Conservation (phyloP, 208 protist genomes). For the Jaenimonas drosophilae region DNA sequence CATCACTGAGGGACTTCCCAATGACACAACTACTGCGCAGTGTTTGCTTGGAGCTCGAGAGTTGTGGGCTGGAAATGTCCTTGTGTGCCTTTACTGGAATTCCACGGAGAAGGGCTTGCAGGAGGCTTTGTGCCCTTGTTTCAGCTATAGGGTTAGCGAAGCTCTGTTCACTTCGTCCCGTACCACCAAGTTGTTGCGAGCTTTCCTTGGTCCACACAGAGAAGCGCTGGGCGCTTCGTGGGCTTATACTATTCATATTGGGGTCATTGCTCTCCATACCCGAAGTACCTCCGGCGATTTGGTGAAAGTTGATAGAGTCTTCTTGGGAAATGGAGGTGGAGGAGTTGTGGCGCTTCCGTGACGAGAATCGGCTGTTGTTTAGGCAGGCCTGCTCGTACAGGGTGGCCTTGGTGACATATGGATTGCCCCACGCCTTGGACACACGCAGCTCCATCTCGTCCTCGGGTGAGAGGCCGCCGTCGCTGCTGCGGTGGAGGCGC, state of each 20-base stretch:
- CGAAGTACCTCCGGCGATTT: neutral
- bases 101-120: neutral
- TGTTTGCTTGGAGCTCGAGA: neutral
- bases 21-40: too few species aligned
- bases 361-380: too few species aligned
- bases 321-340: too few species aligned
- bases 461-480: slow-evolving; percentile 7
- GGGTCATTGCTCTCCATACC: neutral
- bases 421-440: slow-evolving; percentile 65
- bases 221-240: too few species aligned
- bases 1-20: neutral
- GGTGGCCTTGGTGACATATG: slow-evolving; percentile 46
- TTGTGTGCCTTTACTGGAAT: neutral
- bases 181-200: too few species aligned
- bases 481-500: neutral
- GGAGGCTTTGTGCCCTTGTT: too few species aligned
- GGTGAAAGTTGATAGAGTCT: too few species aligned
- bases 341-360: too few species aligned
- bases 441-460: slow-evolving; percentile 45
- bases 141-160: too few species aligned
- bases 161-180: too few species aligned
- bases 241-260: neutral
- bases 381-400: slow-evolving; percentile 11
- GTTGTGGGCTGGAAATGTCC: neutral
- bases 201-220: too few species aligned